Percentiles rank a stretch among this genome's conserved stretches.
Conservation (phyloP, 306 rosid genomes). For the Cajanus cajan region DNA sequence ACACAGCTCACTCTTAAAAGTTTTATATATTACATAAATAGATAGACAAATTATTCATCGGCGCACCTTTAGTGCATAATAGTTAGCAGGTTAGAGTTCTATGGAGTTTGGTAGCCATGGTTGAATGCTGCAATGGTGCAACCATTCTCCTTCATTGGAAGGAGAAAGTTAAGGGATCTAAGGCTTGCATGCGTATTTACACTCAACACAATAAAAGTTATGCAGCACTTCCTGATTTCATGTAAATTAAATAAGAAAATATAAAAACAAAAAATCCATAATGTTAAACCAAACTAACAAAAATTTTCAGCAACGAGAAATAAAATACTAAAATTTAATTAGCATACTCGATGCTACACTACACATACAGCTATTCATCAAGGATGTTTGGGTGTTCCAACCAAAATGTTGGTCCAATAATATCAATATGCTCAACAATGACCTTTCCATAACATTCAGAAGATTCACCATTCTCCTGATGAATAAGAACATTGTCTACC, state of each 20-base stretch:
- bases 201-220: neutral
- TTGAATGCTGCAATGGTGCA: neutral
- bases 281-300: neutral
- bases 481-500: slow-evolving; percentile 24
- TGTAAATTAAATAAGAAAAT: too few species aligned
- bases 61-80: neutral
- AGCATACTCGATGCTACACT: neutral
- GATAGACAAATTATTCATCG: neutral
- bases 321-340: neutral
- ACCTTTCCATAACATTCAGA: slow-evolving; percentile 8
- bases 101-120: neutral
- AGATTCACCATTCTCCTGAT: neutral
- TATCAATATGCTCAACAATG: slow-evolving; percentile 40
- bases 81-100: neutral
- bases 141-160: neutral
- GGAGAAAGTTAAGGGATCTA: neutral
- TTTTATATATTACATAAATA: neutral
- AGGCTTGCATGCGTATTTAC: neutral
- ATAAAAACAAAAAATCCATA: too few species aligned
- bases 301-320: neutral
- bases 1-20: too few species aligned
- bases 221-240: neutral
- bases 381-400: slow-evolving; percentile 44
- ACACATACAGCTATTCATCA: neutral
- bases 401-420: slow-evolving; percentile 53